phyloP scores from a whole-genome alignment of 257 asterid species.

The Mitragyna speciosa region DNA sequence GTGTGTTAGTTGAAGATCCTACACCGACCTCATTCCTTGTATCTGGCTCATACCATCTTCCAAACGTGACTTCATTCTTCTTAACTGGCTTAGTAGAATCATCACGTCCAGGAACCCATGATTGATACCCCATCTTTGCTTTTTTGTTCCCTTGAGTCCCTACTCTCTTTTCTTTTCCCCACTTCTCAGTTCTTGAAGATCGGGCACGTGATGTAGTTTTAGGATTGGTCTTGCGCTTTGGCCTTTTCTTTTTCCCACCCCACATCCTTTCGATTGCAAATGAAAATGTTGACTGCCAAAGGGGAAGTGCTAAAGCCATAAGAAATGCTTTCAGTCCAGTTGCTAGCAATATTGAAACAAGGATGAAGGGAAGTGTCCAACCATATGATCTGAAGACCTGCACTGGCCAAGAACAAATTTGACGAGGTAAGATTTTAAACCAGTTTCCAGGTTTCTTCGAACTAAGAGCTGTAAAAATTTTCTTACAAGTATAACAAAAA shows the following conservation, averaged over 20 bases:
- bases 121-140: slow-evolving; percentile 39
- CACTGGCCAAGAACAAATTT: slow-evolving; percentile 26
- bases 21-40: slow-evolving; percentile 23
- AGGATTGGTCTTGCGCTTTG: slow-evolving; percentile 30
- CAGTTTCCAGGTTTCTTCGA: not conserved
- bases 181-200: slow-evolving; percentile 33
- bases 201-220: slow-evolving; percentile 35
- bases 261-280: slow-evolving; percentile 52
- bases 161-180: slow-evolving; percentile 22
- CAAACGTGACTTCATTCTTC: slow-evolving; percentile 32
- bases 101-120: slow-evolving; percentile 43
- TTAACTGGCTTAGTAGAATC: slow-evolving; percentile 20
- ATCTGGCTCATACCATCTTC: slow-evolving; percentile 88
- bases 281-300: slow-evolving; percentile 65
- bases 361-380: slow-evolving; percentile 57
- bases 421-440: not conserved
- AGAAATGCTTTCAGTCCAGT: slow-evolving; percentile 84
- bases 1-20: slow-evolving; percentile 30
- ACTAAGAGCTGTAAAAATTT: not conserved
- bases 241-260: slow-evolving; percentile 25
- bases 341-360: slow-evolving; percentile 47
- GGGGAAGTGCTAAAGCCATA: slow-evolving; percentile 61
- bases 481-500: not conserved
- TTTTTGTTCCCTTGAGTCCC: slow-evolving; percentile 23
- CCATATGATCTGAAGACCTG: slow-evolving; percentile 81